phyloP scores from a whole-genome alignment of 164 flowering plant species.

The Cinnamomum micranthum region DNA sequence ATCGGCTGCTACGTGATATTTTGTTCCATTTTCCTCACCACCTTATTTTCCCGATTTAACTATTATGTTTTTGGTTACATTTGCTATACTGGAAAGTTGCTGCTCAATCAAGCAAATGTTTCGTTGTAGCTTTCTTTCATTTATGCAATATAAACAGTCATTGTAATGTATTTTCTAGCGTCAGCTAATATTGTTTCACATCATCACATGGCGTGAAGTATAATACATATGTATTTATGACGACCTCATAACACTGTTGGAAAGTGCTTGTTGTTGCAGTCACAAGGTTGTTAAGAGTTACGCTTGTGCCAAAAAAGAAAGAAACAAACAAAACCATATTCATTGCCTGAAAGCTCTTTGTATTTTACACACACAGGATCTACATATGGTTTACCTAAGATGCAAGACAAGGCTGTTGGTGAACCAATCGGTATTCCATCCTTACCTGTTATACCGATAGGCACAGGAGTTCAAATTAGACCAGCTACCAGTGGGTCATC shows the following conservation, averaged over 20 bases:
- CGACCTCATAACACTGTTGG: too few species aligned
- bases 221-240: neutral
- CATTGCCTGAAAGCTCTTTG: neutral
- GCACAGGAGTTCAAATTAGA: conserved; percentile 33
- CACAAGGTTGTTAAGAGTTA: too few species aligned
- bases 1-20: too few species aligned
- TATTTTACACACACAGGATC: conserved; percentile 28
- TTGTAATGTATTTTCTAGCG: neutral
- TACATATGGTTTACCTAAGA: conserved; percentile 34
- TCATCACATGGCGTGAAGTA: neutral
- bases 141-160: neutral
- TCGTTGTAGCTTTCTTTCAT: neutral
- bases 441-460: conserved; percentile 43
- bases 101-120: too few species aligned
- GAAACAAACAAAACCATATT: neutral
- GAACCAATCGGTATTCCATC: conserved; percentile 39
- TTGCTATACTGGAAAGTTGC: too few species aligned
- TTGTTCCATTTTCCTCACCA: too few species aligned
- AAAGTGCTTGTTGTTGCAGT: too few species aligned
- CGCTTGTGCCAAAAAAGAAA: too few species aligned
- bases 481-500: conserved; percentile 78
- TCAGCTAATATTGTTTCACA: neutral
- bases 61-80: too few species aligned
- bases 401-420: conserved; percentile 45
- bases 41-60: too few species aligned